phyloP scores from a whole-genome alignment of 192 early-diverging fungal genomes.

The Spizellomyces sp. region DNA sequence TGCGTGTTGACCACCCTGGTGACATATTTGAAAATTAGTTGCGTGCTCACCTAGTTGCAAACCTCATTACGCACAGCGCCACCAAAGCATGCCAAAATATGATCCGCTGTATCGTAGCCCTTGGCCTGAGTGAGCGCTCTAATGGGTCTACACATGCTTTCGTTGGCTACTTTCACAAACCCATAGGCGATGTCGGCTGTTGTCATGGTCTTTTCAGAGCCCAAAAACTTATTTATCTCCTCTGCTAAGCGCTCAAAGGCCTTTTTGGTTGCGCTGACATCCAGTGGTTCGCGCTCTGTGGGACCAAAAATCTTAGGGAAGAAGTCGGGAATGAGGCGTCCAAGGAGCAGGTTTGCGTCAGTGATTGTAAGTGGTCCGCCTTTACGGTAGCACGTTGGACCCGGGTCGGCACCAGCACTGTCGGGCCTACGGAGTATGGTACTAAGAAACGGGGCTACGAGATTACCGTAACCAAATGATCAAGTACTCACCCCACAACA shows the following conservation, averaged over 20 bases:
- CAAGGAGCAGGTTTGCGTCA: constrained; percentile 91
- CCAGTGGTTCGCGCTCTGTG: constrained; percentile 79
- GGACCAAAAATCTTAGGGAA: constrained; percentile 96
- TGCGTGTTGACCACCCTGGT: constrained; percentile 89
- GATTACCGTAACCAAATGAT: neutral
- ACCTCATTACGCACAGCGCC: constrained; percentile 59
- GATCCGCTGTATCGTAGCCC: constrained; percentile 83
- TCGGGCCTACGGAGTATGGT: constrained; percentile 44
- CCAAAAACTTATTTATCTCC: constrained; percentile 60
- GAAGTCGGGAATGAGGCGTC: constrained; percentile 78
- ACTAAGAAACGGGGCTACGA: neutral
- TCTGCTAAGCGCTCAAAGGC: constrained; percentile 69
- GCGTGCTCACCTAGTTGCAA: neutral
- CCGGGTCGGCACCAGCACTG: constrained; percentile 92
- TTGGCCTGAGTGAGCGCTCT: constrained; percentile 89
- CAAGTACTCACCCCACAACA: constrained; percentile 72
- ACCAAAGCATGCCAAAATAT: constrained; percentile 90
- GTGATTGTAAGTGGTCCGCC: constrained; percentile 93
- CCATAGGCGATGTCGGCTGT: constrained; percentile 91
- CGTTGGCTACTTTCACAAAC: constrained; percentile 94
- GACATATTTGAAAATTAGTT: neutral
- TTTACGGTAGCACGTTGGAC: constrained; percentile 93
- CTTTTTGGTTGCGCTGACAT: constrained; percentile 58
- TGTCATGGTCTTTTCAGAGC: constrained; percentile 48
- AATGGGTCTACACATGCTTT: constrained; percentile 95